These are phyloP conservation scores for Saxophila tyrrhenica DNA, from an alignment of 495 filamentous ascomycete genomes.

Conservation along the genomic window DNA sequence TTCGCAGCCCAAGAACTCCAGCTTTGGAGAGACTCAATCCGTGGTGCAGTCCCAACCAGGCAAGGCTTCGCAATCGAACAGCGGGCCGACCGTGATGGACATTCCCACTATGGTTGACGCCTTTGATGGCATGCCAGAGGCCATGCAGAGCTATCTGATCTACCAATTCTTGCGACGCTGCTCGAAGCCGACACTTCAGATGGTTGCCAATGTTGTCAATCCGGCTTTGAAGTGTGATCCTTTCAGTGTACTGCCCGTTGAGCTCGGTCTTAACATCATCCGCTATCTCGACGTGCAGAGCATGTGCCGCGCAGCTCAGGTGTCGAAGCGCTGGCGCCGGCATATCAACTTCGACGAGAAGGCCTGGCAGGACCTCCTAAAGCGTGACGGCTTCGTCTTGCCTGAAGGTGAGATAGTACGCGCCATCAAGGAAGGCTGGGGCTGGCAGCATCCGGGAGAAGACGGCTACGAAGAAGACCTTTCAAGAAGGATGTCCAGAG, in stretches of 20 bases:
- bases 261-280: conserved; percentile 78
- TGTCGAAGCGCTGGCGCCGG: conserved; percentile 86
- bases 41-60: neutral
- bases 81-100: conserved; percentile 47
- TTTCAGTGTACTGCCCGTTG: conserved; percentile 65
- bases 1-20: neutral
- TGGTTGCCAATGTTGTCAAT: conserved; percentile 86
- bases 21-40: neutral
- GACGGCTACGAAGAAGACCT: conserved; percentile 75
- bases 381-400: conserved; percentile 66
- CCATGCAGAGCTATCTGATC: conserved; percentile 89
- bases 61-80: conserved; percentile 5
- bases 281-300: conserved; percentile 78
- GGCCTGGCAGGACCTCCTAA: conserved; percentile 89
- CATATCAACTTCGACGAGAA: conserved; percentile 86
- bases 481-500: conserved; percentile 27
- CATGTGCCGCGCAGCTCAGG: conserved; percentile 83
- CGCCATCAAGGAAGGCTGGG: conserved; percentile 91
- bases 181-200: conserved; percentile 76
- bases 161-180: conserved; percentile 87
- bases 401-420: conserved; percentile 74
- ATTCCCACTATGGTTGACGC: conserved; percentile 75
- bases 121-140: conserved; percentile 79
- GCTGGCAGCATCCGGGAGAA: conserved; percentile 85
- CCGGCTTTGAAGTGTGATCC: conserved; percentile 96